Evolutionary conservation across 805 yeast species (phyloP).

Genomic region (Barnettozyma californica): DNA sequence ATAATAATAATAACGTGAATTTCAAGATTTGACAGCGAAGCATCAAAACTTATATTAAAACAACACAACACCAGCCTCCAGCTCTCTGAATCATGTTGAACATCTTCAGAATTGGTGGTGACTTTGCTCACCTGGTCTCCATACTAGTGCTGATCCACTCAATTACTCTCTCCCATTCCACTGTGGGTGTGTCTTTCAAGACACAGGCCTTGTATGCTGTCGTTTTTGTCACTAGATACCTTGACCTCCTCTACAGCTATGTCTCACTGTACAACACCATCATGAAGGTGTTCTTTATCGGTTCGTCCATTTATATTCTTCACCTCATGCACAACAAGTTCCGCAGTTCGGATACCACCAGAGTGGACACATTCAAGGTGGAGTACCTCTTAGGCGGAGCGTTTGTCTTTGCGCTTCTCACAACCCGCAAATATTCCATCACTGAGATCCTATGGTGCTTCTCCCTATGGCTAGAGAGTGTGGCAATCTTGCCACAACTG

Average conservation of each 20-base stretch:
- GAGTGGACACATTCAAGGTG: slow-evolving; percentile 70
- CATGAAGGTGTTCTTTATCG: slow-evolving; percentile 80
- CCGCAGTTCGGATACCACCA: slow-evolving; percentile 44
- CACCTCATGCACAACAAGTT: slow-evolving; percentile 62
- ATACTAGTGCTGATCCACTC: slow-evolving; percentile 70
- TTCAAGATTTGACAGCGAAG: neutral
- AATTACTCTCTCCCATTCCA: slow-evolving; percentile 57
- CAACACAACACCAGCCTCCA: neutral
- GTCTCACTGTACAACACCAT: slow-evolving; percentile 67
- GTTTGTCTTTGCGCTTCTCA: slow-evolving; percentile 49
- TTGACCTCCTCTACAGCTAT: slow-evolving; percentile 41
- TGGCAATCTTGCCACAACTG: slow-evolving; percentile 89
- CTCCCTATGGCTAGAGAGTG: slow-evolving; percentile 87
- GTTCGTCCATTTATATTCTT: slow-evolving; percentile 68
- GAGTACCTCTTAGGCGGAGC: slow-evolving; percentile 66
- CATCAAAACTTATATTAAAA: no score
- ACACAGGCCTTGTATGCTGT: slow-evolving; percentile 76
- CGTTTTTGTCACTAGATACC: slow-evolving; percentile 69
- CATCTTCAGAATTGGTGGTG: slow-evolving; percentile 52
- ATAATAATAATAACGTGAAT: no score
- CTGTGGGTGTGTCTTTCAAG: slow-evolving; percentile 82
- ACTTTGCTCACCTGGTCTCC: slow-evolving; percentile 76
- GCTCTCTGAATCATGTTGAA: slow-evolving; percentile 27
- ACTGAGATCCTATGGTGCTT: slow-evolving; percentile 80
- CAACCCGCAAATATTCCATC: slow-evolving; percentile 59